Conservation (phyloP, 768 basidiomycete genomes). For the Pleurotus salmoneostramineus region DNA sequence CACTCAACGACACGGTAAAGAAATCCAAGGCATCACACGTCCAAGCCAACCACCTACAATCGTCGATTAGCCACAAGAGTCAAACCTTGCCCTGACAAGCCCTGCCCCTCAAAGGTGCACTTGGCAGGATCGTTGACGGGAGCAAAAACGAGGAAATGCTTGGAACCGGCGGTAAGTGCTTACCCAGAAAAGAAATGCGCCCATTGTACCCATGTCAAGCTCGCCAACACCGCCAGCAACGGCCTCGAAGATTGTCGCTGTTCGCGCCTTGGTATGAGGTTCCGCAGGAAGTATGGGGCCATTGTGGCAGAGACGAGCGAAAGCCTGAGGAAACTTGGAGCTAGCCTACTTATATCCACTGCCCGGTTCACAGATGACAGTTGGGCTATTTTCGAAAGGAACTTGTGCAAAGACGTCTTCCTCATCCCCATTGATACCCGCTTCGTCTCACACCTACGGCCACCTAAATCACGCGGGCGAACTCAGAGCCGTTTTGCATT, state of each 20-base stretch:
- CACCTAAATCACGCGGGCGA: neutral
- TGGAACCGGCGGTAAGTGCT: conserved; percentile 26
- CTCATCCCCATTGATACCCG: neutral
- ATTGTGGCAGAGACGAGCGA: conserved; percentile 19
- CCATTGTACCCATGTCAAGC: conserved; percentile 50
- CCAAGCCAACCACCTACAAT: conserved; percentile 76
- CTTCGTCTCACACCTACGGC: neutral
- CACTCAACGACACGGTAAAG: conserved; percentile 69
- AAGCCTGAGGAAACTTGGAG: neutral
- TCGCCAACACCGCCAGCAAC: conserved; percentile 36
- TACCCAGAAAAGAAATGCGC: conserved; percentile 59
- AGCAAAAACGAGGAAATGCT: neutral
- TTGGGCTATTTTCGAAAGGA: neutral
- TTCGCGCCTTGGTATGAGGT: conserved; percentile 47
- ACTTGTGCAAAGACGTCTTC: neutral
- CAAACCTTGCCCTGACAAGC: neutral
- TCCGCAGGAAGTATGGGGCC: conserved; percentile 48
- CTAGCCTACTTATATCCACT: conserved; percentile 3
- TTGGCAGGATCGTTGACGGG: conserved; percentile 9
- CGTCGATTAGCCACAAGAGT: neutral
- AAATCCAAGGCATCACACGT: conserved; percentile 85
- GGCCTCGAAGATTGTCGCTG: conserved; percentile 29
- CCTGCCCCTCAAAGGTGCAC: neutral
- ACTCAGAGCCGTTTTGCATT: neutral
- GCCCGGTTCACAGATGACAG: neutral